Conservation (phyloP, 2,329 filamentous ascomycete species). For the Rutstroemia sydowiana region DNA sequence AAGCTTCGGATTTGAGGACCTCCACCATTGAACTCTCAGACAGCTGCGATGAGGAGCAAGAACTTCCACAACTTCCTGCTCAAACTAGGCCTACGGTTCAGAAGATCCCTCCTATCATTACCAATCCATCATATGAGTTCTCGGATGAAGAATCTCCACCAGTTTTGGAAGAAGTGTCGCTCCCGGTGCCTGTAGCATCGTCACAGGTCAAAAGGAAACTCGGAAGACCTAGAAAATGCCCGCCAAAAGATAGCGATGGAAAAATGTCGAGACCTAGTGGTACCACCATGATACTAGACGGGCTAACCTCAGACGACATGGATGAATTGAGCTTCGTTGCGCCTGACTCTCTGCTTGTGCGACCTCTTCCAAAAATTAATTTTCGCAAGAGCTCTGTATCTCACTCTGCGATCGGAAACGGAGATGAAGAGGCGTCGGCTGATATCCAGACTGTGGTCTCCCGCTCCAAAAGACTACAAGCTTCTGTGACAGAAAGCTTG, state of each 20-base stretch:
- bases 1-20: neutral
- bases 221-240: neutral
- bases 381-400: neutral
- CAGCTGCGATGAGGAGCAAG: neutral
- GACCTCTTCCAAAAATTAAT: constrained; percentile 11
- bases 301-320: constrained; percentile 16
- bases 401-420: neutral
- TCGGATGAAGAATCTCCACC: constrained; percentile 9
- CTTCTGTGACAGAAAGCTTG: neutral
- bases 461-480: neutral
- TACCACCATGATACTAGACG: neutral
- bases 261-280: neutral
- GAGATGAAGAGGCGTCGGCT: neutral
- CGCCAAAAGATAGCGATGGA: neutral
- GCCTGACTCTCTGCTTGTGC: constrained; percentile 21
- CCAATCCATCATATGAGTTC: constrained; percentile 1
- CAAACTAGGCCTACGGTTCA: neutral
- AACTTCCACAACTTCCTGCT: neutral
- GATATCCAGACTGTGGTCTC: neutral
- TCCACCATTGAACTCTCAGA: neutral
- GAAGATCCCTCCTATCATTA: neutral
- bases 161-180: neutral
- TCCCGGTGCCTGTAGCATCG: neutral
- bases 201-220: neutral
- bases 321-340: constrained; percentile 24